Conservation (phyloP, 495 filamentous ascomycete species). For the Achaetomiella virescens region DNA sequence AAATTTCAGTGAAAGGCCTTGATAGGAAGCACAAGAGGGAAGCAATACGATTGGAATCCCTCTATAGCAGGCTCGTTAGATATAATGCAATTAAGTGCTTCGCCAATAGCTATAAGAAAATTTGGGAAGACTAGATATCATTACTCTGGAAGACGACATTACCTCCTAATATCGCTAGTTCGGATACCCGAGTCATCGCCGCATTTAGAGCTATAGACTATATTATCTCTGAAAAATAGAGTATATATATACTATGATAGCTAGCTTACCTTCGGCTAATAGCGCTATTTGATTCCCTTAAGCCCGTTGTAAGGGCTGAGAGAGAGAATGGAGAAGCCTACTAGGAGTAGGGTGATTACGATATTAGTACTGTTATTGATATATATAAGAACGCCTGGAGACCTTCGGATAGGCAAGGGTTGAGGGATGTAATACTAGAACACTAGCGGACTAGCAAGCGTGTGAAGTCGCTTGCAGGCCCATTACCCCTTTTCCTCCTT, state of each 20-base stretch:
- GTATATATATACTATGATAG: slow-evolving; percentile 6
- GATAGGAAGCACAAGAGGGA: slow-evolving; percentile 8
- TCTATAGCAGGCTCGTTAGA: slow-evolving; percentile 8
- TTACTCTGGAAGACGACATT: slow-evolving; percentile 13
- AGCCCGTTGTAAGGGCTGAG: slow-evolving; percentile 7
- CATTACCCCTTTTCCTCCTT: too few relatives aligned
- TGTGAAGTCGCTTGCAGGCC: too few relatives aligned
- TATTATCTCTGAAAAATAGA: slow-evolving; percentile 10
- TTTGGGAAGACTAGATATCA: slow-evolving; percentile 11
- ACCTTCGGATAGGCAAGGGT: too few relatives aligned
- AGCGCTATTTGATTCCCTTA: slow-evolving; percentile 11
- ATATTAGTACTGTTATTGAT: too few relatives aligned
- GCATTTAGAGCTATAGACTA: slow-evolving; percentile 14
- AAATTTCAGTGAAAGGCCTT: slow-evolving; percentile 6
- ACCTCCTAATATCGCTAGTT: slow-evolving; percentile 10
- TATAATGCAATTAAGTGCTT: slow-evolving; percentile 10
- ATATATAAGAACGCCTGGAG: too few relatives aligned
- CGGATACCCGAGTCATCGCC: slow-evolving; percentile 8
- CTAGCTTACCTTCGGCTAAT: slow-evolving; percentile 15
- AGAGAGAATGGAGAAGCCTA: slow-evolving; percentile 11
- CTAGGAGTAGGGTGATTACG: too few relatives aligned
- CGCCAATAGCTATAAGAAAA: slow-evolving; percentile 10
- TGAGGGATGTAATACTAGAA: too few relatives aligned
- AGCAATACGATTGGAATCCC: slow-evolving; percentile 7
- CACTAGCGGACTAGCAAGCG: too few relatives aligned